Conservation (phyloP, 2,329 filamentous ascomycete genomes). For the Penicillium sp. region DNA sequence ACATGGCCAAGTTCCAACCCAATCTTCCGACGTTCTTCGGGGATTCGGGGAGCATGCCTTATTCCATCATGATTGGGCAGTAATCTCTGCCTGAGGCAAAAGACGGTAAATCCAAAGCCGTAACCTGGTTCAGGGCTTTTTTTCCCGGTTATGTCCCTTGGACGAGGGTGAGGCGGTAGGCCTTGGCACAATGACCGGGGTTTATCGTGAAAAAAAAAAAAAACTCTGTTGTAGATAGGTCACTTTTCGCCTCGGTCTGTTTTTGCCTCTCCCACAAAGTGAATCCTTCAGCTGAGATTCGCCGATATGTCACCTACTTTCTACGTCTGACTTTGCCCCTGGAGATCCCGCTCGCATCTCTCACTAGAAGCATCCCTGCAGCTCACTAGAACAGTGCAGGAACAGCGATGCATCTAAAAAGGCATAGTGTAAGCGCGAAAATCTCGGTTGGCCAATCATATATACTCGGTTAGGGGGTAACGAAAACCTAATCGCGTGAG, state of each 20-base stretch:
- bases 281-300: neutral
- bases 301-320: neutral
- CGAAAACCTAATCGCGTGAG: neutral
- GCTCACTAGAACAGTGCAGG: neutral
- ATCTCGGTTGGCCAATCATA: neutral
- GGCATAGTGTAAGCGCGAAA: neutral
- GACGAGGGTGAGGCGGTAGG: neutral
- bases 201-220: neutral
- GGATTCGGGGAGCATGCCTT: constrained; percentile 1
- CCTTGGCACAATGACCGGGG: neutral
- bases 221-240: neutral
- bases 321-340: neutral
- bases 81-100: neutral
- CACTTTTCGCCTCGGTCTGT: neutral
- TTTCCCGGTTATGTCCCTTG: neutral
- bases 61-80: constrained; percentile 1
- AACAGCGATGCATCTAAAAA: neutral
- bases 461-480: neutral
- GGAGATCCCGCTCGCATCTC: constrained; percentile 6
- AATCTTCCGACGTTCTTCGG: neutral
- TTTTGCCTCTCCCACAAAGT: neutral
- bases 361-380: constrained; percentile 5
- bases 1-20: constrained; percentile 8
- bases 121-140: neutral
- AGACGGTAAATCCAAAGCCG: neutral